Percentiles rank a stretch among this genome's conserved stretches.
Conservation (phyloP, 192 early-diverging fungal genomes). For the Oehlia diaphana region DNA sequence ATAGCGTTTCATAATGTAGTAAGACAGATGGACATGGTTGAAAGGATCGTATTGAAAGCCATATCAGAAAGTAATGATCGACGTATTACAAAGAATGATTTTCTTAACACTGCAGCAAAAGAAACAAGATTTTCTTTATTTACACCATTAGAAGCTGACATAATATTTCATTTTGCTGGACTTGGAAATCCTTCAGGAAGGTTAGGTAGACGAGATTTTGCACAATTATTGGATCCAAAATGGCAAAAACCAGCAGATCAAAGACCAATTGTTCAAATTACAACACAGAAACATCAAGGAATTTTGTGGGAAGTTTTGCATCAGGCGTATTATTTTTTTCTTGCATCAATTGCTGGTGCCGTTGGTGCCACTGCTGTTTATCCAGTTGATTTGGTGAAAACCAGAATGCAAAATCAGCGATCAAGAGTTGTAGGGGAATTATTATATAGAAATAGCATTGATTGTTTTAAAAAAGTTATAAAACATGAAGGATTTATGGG, state of each 20-base stretch:
- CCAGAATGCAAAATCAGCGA: slow-evolving; percentile 98
- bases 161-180: slow-evolving; percentile 68
- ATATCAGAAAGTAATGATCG: slow-evolving; percentile 48
- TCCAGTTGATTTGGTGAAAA: slow-evolving; percentile 98
- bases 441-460: slow-evolving; percentile 92
- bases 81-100: slow-evolving; percentile 63
- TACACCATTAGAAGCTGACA: slow-evolving; percentile 75
- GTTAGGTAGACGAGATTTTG: slow-evolving; percentile 50
- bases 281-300: slow-evolving; percentile 38
- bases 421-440: slow-evolving; percentile 86
- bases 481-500: slow-evolving; percentile 88
- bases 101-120: slow-evolving; percentile 55
- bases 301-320: slow-evolving; percentile 33
- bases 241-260: slow-evolving; percentile 44
- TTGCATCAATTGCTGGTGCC: slow-evolving; percentile 90
- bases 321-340: slow-evolving; percentile 57
- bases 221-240: slow-evolving; percentile 52
- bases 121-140: slow-evolving; percentile 58
- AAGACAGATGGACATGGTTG: slow-evolving; percentile 69
- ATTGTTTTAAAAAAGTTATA: slow-evolving; percentile 95
- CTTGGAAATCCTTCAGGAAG: slow-evolving; percentile 49
- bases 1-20: slow-evolving; percentile 64
- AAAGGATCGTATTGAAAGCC: slow-evolving; percentile 58
- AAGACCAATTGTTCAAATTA: slow-evolving; percentile 15
- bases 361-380: slow-evolving; percentile 94